Conservation (phyloP, 2,329 filamentous ascomycete species). For the Emmonsia crescens region DNA sequence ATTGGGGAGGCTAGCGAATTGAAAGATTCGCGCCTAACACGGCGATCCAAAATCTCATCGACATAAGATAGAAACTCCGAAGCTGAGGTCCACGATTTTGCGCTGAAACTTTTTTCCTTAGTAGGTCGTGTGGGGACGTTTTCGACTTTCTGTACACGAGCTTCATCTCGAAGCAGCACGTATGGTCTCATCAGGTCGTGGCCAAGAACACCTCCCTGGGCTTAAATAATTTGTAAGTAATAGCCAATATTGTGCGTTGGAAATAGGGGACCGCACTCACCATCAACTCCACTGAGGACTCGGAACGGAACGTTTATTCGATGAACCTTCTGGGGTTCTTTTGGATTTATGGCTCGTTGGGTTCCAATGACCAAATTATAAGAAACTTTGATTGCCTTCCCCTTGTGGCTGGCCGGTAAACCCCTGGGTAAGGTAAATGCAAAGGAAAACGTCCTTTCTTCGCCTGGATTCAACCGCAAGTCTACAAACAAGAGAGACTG, state of each 20-base stretch:
- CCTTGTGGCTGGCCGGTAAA: conserved; percentile 80
- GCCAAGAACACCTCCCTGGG: conserved; percentile 72
- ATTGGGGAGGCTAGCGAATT: conserved; percentile 63
- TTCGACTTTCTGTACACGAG: conserved; percentile 50
- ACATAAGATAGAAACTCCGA: conserved; percentile 67
- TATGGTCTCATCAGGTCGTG: conserved; percentile 95
- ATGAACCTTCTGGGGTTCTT: conserved; percentile 68
- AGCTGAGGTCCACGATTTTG: conserved; percentile 37
- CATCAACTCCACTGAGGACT: conserved; percentile 85
- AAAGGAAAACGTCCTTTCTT: conserved; percentile 81
- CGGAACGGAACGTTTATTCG: conserved; percentile 90
- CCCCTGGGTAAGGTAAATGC: conserved; percentile 75
- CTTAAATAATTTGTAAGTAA: conserved; percentile 25
- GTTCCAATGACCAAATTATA: conserved; percentile 90
- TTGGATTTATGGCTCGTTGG: conserved; percentile 66
- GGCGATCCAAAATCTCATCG: conserved; percentile 57
- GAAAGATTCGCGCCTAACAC: conserved; percentile 41
- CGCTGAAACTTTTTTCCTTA: conserved; percentile 31
- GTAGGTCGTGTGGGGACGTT: conserved; percentile 22
- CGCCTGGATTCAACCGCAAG: conserved; percentile 72
- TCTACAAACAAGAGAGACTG: conserved; percentile 96
- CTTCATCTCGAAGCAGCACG: conserved; percentile 75
- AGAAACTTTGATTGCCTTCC: conserved; percentile 84
- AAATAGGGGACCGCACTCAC: conserved; percentile 24
- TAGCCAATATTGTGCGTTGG: not conserved